Percentiles rank a stretch among this genome's conserved stretches.
phyloP scores from a whole-genome alignment of 257 asterid species.

The Nyctanthes arbortristis region DNA sequence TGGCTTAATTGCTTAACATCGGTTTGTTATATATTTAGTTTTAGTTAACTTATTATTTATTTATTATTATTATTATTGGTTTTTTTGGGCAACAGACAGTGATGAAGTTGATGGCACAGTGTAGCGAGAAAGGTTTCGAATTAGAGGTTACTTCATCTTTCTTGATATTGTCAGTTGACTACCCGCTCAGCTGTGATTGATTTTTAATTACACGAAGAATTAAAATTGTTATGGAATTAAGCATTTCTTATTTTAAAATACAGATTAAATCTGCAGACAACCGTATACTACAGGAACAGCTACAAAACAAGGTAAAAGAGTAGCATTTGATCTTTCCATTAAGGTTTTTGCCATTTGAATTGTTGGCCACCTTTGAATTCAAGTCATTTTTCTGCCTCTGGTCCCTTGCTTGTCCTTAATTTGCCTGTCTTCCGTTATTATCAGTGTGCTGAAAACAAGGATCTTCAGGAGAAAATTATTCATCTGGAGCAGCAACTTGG shows the following conservation, averaged over 20 bases:
- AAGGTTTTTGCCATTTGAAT: neutral
- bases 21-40: no score
- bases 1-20: constrained; percentile 5
- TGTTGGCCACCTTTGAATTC: neutral
- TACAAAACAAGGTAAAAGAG: constrained; percentile 69
- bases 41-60: no score
- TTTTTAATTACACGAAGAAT: neutral
- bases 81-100: constrained; percentile 57
- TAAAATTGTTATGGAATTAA: constrained; percentile 21
- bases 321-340: neutral
- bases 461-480: constrained; percentile 57
- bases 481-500: constrained; percentile 72
- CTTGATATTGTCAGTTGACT: neutral
- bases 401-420: constrained; percentile 11
- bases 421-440: constrained; percentile 29
- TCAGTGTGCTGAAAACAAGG: constrained; percentile 79
- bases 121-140: constrained; percentile 84
- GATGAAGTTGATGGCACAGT: constrained; percentile 76
- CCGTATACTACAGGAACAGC: constrained; percentile 91
- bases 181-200: neutral
- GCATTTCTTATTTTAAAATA: constrained; percentile 35
- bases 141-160: constrained; percentile 68
- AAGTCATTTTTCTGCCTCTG: constrained; percentile 14
- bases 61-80: constrained; percentile 22
- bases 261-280: constrained; percentile 96